phyloP scores from a whole-genome alignment of 2,329 filamentous ascomycete species.

The Aphanocladium album region DNA sequence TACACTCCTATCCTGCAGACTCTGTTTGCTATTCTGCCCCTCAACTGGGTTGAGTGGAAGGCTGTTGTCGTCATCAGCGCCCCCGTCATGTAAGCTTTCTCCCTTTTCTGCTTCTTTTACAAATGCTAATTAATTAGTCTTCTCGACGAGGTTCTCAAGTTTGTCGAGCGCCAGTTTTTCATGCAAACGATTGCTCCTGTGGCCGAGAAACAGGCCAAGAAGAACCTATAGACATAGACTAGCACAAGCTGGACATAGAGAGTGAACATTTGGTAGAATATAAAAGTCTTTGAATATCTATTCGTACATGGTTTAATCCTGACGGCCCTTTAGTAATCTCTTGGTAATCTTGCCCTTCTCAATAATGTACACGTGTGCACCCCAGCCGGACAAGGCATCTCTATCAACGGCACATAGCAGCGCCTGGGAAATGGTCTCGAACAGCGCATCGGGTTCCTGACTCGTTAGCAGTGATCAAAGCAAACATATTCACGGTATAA shows the following conservation, averaged over 20 bases:
- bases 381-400: constrained; percentile 96
- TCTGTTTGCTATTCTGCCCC: constrained; percentile 84
- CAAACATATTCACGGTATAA: constrained; percentile 13
- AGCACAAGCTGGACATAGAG: constrained; percentile 10
- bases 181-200: constrained; percentile 42
- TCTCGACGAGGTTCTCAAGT: constrained; percentile 81
- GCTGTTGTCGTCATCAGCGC: constrained; percentile 83
- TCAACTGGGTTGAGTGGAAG: constrained; percentile 85
- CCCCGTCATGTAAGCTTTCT: constrained; percentile 75
- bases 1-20: constrained; percentile 86
- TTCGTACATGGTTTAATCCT: constrained; percentile 58
- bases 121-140: constrained; percentile 44
- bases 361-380: constrained; percentile 98
- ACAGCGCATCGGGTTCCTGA: constrained; percentile 85
- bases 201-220: constrained; percentile 44
- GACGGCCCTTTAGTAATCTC: constrained; percentile 94
- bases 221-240: constrained; percentile 41
- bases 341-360: constrained; percentile 99
- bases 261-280: constrained; percentile 16
- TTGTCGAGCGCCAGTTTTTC: constrained; percentile 65
- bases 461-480: constrained; percentile 10
- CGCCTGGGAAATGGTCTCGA: constrained; percentile 96
- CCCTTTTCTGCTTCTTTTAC: neutral
- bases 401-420: constrained; percentile 93
- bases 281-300: constrained; percentile 15